Evolutionary conservation across 129 eudicot genomes (phyloP).

Genomic region (Pseudognaphalium luteoalbum): DNA sequence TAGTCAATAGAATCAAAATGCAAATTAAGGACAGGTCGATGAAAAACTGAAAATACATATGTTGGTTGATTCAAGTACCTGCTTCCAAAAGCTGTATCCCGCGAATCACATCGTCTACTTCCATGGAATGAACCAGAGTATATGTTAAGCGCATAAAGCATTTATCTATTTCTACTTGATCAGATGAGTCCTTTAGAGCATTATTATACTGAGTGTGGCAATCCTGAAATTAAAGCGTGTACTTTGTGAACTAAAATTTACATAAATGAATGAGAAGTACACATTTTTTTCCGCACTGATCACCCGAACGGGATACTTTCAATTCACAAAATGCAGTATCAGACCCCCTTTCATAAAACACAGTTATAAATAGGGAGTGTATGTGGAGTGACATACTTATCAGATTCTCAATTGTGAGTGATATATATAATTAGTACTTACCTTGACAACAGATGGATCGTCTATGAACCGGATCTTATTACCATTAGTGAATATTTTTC

Average conservation of each 20-base stretch:
- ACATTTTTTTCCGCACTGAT: too few relatives aligned
- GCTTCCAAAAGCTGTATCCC: constrained; percentile 11
- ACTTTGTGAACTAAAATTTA: neutral
- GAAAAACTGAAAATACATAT: neutral
- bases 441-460: constrained; percentile 13
- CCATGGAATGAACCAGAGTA: neutral
- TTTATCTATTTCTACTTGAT: constrained; percentile 8
- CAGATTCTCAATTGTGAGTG: neutral
- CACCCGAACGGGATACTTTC: too few relatives aligned
- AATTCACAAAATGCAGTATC: too few relatives aligned
- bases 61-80: neutral
- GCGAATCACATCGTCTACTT: constrained; percentile 1
- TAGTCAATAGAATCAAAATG: too few relatives aligned
- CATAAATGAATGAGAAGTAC: neutral
- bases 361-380: too few relatives aligned
- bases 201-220: constrained; percentile 6
- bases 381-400: neutral
- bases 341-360: too few relatives aligned
- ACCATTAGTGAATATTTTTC: neutral
- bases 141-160: constrained; percentile 6
- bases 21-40: neutral
- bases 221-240: neutral
- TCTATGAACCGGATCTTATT: constrained; percentile 10
- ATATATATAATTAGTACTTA: neutral
- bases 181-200: neutral